Evolutionary conservation across 306 rosid genomes (phyloP).

Genomic region (Dalbergia oliveri): DNA sequence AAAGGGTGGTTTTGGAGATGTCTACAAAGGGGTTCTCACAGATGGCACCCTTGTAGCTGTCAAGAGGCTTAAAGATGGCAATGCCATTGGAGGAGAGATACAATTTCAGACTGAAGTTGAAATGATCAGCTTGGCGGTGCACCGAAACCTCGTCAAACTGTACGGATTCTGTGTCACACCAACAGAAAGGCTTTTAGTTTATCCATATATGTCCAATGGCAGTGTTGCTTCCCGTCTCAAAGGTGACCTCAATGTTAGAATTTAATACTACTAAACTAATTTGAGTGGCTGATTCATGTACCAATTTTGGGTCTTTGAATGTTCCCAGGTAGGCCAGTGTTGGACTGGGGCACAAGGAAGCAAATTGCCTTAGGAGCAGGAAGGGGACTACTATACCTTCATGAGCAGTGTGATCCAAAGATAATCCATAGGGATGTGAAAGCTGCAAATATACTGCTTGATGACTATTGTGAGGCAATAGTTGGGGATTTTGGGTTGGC

Average conservation of each 20-base stretch:
- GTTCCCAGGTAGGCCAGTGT: constrained; percentile 54
- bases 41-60: constrained; percentile 61
- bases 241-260: constrained; percentile 44
- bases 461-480: constrained; percentile 61
- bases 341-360: constrained; percentile 65
- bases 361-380: constrained; percentile 62
- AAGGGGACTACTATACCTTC: constrained; percentile 60
- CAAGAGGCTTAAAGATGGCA: constrained; percentile 63
- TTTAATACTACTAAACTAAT: not conserved
- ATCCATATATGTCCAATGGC: constrained; percentile 65
- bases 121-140: constrained; percentile 63
- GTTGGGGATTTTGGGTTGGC: constrained; percentile 67
- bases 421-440: constrained; percentile 61
- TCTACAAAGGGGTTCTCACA: constrained; percentile 58
- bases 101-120: constrained; percentile 65
- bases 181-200: constrained; percentile 58
- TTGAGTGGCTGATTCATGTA: not conserved
- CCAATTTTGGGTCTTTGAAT: constrained; percentile 14
- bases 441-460: constrained; percentile 63
- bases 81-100: constrained; percentile 63
- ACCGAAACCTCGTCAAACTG: constrained; percentile 58
- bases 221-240: constrained; percentile 64
- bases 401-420: constrained; percentile 66
- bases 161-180: constrained; percentile 63
- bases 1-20: constrained; percentile 64